Base-by-base conservation (phyloP, 2,329 filamentous ascomycete genomes). In the Aspergillus sp. region DNA sequence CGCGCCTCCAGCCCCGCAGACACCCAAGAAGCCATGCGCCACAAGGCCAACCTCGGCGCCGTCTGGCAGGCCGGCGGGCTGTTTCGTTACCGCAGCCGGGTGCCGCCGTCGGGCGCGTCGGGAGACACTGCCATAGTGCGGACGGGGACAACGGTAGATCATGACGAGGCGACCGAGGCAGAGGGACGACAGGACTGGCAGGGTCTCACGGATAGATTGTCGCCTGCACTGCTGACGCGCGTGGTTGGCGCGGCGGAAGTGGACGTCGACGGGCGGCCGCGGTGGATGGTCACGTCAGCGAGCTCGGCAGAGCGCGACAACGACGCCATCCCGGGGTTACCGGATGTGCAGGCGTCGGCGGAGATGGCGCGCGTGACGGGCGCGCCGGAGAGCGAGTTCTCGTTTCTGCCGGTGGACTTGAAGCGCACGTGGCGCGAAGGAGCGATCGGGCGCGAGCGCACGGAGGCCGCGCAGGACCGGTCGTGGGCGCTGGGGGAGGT, bases 391-490 rank as follows among this genome's bases (percentile, higher is more conserved):
- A 72, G 69, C 24, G 76, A 79, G 36, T 73, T 87, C 14, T 68
- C 68, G 1, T 80, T 86, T 54, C 65, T 86, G 3, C 80, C 81
- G 0, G 73, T 87, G 49, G 78, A 87, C 54, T 67, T 86, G 40
- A 84, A 82, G 65, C 76, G 76, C 60, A 86, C 84, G 2, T 87
- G 84, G 84, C 75, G 80, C 22, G 73, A 77, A 47, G 82, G 81
- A 1, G 83, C 83, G 9, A 80, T 84, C 8, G 84, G 84, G 0
- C 73, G 82, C 6, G 82, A 85, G 61, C 74, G 84, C 26, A 86
- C 83, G 10, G 79, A 85, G 57, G 82, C 79, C 30, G 84, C 83
- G 5, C 76, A 81, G 61, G 84, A 87, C 64, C 76, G 81, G 24
- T 82, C 80, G 2, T 87, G 84, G 84, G 81, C 81, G 17, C 67